Evolutionary conservation across 176 grass and related monocot species (phyloP), one percentile per base, ranked within the genome.

Genomic region (Oryza meyeriana): DNA sequence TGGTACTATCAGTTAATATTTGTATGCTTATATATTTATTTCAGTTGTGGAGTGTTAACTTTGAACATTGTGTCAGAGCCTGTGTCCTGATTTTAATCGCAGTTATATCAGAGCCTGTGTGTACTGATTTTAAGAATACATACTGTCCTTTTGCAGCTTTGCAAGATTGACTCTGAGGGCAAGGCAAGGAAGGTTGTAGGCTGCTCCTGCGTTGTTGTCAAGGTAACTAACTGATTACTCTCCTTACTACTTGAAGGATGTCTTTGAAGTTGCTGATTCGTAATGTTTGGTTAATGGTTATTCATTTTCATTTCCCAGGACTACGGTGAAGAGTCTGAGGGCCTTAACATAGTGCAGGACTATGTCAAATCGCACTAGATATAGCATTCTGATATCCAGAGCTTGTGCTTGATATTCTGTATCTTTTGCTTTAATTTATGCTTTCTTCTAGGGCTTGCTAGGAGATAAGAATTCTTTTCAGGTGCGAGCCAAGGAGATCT

Each of bases 181-280:
- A 91, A 88, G 64, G 82, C 90, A 61, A 82, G 90, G 75, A 88
- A 91, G 36, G 85, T 91, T 41, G 66, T 88, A 17, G 86, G 86
- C 25, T 88, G 85, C 81, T 82, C 85, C 4, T 88, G 86, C 18
- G 76, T 88, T 41, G 77, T 83, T 35, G 71, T 88, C 39, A 92
- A 85, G 86, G 86, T 92, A 17, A 22, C 17, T 12, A 20, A 30
- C 41, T 32, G 42, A 32, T 73, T 30, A 2, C 8, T 10, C 40
- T 27, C 29, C 4, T 16, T 31, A 8, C 8, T 30, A 41, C 5
- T n/a, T 22, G 3, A 73, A 12, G 41, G 18, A 30, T 3, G 13
- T 78, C 3, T 59, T 79, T 67, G 58, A 38, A 28, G 26, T 20
- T 28, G 45, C 13, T 26, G 16, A 32, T 39, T 47, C 26, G 1